phyloP scores from a whole-genome alignment of 139 green algal species.

The Asterochloris erici region DNA sequence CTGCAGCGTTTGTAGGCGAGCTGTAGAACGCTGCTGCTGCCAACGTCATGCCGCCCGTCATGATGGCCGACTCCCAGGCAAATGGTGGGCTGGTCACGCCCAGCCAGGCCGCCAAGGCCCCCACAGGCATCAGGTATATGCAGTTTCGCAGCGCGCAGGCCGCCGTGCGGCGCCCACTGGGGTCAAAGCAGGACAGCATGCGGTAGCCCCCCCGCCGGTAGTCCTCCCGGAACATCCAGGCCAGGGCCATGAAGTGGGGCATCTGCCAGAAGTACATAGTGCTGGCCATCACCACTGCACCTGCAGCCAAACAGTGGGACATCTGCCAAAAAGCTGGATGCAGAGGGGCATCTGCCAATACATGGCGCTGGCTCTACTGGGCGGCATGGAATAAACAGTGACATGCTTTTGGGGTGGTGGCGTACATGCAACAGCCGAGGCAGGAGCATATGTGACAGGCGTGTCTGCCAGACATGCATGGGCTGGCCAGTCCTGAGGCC shows the following conservation, averaged over 20 bases:
- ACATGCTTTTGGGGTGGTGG: too few relatives aligned
- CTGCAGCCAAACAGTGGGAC: conserved; percentile 20
- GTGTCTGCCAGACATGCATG: too few relatives aligned
- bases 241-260: conserved; percentile 97
- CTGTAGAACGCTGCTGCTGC: conserved; percentile 72
- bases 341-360: too few relatives aligned
- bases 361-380: too few relatives aligned
- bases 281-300: conserved; percentile 67
- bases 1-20: conserved; percentile 45
- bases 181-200: conserved; percentile 90
- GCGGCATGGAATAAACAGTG: too few relatives aligned
- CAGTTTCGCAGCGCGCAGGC: conserved; percentile 82
- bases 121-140: conserved; percentile 84
- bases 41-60: conserved; percentile 52
- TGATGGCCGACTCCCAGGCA: conserved; percentile 58
- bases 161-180: conserved; percentile 77
- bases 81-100: conserved; percentile 75
- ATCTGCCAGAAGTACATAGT: conserved; percentile 98
- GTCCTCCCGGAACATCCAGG: conserved; percentile 91
- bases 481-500: too few relatives aligned
- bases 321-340: too few relatives aligned
- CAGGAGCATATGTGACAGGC: too few relatives aligned
- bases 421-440: too few relatives aligned
- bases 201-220: conserved; percentile 75
- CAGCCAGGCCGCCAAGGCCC: conserved; percentile 51